phyloP scores from a whole-genome alignment of 768 basidiomycete genomes.

The Lactarius sanguifluus region DNA sequence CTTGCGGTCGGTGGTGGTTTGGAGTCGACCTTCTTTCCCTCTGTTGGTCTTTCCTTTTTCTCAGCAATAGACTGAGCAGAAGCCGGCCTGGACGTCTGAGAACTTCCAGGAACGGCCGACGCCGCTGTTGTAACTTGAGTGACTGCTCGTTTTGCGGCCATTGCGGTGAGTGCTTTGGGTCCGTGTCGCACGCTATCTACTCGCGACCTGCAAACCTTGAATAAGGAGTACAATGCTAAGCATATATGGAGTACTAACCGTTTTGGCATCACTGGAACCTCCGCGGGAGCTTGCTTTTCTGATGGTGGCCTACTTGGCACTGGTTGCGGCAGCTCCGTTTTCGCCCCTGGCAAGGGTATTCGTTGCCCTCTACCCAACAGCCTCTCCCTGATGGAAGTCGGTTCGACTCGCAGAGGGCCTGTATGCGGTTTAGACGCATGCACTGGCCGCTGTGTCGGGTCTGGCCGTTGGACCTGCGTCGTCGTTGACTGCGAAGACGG shows the following conservation, averaged over 20 bases:
- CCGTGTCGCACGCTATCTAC: constrained; percentile 25
- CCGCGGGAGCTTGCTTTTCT: constrained; percentile 3
- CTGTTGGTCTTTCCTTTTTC: background rate
- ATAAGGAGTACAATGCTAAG: background rate
- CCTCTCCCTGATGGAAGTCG: constrained; percentile 22
- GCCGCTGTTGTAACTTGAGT: background rate
- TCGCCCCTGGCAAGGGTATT: constrained; percentile 18
- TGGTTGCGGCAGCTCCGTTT: background rate
- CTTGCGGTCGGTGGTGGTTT: background rate
- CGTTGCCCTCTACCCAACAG: constrained; percentile 22
- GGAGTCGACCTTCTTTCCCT: background rate
- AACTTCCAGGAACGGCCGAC: background rate
- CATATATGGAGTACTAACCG: constrained; percentile 11
- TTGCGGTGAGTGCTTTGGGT: constrained; percentile 15
- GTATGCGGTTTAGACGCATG: background rate
- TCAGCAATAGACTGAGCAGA: background rate
- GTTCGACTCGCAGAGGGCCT: constrained; percentile 14
- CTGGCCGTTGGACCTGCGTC: constrained; percentile 22
- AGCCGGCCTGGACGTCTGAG: background rate
- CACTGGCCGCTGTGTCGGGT: constrained; percentile 3
- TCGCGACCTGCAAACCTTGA: constrained; percentile 9
- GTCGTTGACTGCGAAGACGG: constrained; percentile 9
- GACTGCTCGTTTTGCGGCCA: constrained; percentile 19
- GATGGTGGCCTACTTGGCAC: background rate
- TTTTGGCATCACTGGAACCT: background rate